phyloP scores from a whole-genome alignment of 495 filamentous ascomycete species.

The Chlorociboria aeruginascens region DNA sequence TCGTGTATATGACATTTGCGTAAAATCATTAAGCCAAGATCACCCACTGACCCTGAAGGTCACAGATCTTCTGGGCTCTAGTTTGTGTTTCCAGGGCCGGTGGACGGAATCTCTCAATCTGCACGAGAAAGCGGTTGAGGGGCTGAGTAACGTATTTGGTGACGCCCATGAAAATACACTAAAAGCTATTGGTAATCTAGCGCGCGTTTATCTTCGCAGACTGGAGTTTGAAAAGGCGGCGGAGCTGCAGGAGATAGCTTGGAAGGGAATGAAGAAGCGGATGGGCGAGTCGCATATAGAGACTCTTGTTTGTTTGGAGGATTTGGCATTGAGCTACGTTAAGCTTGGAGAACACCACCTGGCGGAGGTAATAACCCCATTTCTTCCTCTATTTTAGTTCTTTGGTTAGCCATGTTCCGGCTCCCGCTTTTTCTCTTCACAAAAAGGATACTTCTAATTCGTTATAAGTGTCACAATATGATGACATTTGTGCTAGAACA shows the following conservation, averaged over 20 bases:
- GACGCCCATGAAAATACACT: slow-evolving; percentile 1
- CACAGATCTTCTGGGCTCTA: neutral
- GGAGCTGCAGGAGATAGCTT: slow-evolving; percentile 16
- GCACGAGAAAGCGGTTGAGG: slow-evolving; percentile 1
- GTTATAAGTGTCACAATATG: too few relatives aligned
- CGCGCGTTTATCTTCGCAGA: neutral
- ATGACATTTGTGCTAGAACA: slow-evolving; percentile 17
- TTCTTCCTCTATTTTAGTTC: too few relatives aligned
- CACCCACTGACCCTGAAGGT: slow-evolving; percentile 5
- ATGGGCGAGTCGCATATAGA: slow-evolving; percentile 22
- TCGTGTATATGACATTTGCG: slow-evolving; percentile 17
- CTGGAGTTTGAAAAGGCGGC: slow-evolving; percentile 4
- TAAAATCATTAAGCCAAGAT: slow-evolving; percentile 8
- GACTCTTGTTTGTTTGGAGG: slow-evolving; percentile 22
- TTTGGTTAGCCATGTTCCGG: too few relatives aligned
- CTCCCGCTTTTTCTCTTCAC: too few relatives aligned
- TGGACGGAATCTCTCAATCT: neutral
- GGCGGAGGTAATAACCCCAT: too few relatives aligned
- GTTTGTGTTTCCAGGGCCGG: neutral
- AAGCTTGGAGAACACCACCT: slow-evolving; percentile 17
- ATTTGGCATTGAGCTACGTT: slow-evolving; percentile 13
- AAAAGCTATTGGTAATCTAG: slow-evolving; percentile 2
- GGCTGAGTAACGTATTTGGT: neutral
- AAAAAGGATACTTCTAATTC: too few relatives aligned
- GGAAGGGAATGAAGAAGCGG: slow-evolving; percentile 21